Evolutionary conservation across 345 rosid species (phyloP).

Genomic region (Noccaea caerulescens): DNA sequence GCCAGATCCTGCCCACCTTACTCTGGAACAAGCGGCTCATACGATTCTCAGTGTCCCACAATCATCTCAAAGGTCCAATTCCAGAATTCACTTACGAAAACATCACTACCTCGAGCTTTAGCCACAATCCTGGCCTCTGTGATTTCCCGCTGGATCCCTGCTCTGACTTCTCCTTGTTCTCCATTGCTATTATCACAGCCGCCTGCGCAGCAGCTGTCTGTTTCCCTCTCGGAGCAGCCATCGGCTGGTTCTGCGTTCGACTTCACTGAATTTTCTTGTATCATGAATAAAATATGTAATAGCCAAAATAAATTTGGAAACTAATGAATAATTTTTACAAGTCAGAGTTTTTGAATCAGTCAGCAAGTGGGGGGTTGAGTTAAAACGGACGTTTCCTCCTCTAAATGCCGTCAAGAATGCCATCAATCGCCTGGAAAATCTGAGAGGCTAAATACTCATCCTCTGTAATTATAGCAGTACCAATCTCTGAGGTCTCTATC

Average conservation of each 20-base stretch:
- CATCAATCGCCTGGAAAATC: conserved; percentile 54
- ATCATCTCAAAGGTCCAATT: conserved; percentile 36
- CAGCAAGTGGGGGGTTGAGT: too few species aligned
- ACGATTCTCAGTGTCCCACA: conserved; percentile 38
- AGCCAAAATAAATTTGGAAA: not conserved
- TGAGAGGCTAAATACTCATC: conserved; percentile 52
- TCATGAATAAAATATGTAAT: too few species aligned
- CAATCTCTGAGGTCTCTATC: conserved; percentile 50
- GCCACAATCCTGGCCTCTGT: conserved; percentile 35
- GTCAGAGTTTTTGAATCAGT: too few species aligned
- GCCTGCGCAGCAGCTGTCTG: conserved; percentile 56
- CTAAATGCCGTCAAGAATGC: conserved; percentile 55
- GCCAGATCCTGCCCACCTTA: conserved; percentile 26
- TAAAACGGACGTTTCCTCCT: not conserved
- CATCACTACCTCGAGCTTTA: not conserved
- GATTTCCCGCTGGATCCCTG: conserved; percentile 40
- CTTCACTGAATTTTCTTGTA: not conserved
- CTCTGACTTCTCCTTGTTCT: not conserved
- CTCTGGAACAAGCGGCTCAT: not conserved
- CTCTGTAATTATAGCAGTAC: conserved; percentile 52
- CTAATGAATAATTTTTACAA: too few species aligned
- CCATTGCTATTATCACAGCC: conserved; percentile 54
- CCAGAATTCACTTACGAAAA: not conserved
- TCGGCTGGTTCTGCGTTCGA: conserved; percentile 47
- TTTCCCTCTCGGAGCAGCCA: conserved; percentile 55